Percentiles rank a stretch among this genome's conserved stretches.
phyloP scores from a whole-genome alignment of 495 filamentous ascomycete genomes.

The Aspergillus nanangensis region DNA sequence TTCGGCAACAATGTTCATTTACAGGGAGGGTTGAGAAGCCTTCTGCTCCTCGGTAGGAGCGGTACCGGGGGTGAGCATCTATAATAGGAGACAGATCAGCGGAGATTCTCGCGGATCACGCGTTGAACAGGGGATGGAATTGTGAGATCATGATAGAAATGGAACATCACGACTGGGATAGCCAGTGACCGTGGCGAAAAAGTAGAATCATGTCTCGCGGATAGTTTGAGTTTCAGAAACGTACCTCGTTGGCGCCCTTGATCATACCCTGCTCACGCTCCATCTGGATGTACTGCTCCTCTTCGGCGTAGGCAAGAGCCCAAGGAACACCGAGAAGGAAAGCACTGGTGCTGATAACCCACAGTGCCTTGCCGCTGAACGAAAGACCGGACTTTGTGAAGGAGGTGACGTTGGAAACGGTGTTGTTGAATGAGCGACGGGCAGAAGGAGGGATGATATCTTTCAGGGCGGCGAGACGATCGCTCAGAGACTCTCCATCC shows the following conservation, averaged over 20 bases:
- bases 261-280: slow-evolving; percentile 97
- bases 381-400: slow-evolving; percentile 58
- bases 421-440: slow-evolving; percentile 62
- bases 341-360: slow-evolving; percentile 80
- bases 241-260: slow-evolving; percentile 68
- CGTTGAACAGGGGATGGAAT: no score
- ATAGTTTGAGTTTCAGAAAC: slow-evolving; percentile 28
- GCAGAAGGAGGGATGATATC: slow-evolving; percentile 87
- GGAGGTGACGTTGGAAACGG: slow-evolving; percentile 50
- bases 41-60: slow-evolving; percentile 30
- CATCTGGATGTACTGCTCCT: slow-evolving; percentile 93
- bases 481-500: slow-evolving; percentile 61
- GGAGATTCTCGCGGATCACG: no score
- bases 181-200: no score
- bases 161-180: no score
- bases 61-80: slow-evolving; percentile 46
- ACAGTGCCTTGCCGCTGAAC: slow-evolving; percentile 77
- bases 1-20: slow-evolving; percentile 26
- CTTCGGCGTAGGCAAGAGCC: slow-evolving; percentile 87
- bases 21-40: slow-evolving; percentile 37
- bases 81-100: no score
- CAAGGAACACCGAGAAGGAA: slow-evolving; percentile 89
- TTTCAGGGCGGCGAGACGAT: slow-evolving; percentile 79
- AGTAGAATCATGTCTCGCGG: no score
- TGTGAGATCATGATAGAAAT: no score